phyloP scores from a whole-genome alignment of 2,329 filamentous ascomycete species.

The Penicillium brasilianum region DNA sequence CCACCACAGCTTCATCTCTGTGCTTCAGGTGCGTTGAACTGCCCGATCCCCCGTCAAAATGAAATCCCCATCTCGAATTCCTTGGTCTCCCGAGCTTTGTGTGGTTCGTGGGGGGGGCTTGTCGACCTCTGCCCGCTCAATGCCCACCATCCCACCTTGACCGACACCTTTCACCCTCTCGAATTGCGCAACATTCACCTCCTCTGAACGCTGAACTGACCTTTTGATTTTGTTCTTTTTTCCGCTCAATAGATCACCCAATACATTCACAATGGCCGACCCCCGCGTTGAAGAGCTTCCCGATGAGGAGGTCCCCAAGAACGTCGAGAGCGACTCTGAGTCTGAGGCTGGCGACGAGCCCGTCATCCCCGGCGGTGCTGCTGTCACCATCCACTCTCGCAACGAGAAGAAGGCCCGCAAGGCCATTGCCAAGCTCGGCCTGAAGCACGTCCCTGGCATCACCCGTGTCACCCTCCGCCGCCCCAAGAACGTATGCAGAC shows the following conservation, averaged over 20 bases:
- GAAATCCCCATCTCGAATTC: constrained; percentile 28
- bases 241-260: constrained; percentile 29
- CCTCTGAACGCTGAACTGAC: not conserved
- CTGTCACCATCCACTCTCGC: constrained; percentile 92
- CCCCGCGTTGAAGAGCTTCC: constrained; percentile 96
- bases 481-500: constrained; percentile 91
- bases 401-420: constrained; percentile 99
- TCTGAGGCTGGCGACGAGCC: constrained; percentile 61
- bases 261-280: constrained; percentile 79
- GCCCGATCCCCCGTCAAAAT: constrained; percentile 27
- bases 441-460: constrained; percentile 95
- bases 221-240: constrained; percentile 5
- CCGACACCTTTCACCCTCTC: not conserved
- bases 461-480: constrained; percentile 96
- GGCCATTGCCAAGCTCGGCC: constrained; percentile 96
- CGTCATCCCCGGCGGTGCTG: constrained; percentile 79
- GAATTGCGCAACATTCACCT: constrained; percentile 23
- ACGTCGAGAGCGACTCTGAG: constrained; percentile 67
- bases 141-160: constrained; percentile 26
- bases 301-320: constrained; percentile 84
- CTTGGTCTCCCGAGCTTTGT: constrained; percentile 33
- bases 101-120: constrained; percentile 30
- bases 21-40: constrained; percentile 43
- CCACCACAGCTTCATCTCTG: constrained; percentile 43
- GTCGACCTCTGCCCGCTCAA: constrained; percentile 21